A percentile compares a stretch with the other conserved stretches of the same genome.
Conservation (phyloP, 202 grass and related monocot species). For the Carex sylvatica region DNA sequence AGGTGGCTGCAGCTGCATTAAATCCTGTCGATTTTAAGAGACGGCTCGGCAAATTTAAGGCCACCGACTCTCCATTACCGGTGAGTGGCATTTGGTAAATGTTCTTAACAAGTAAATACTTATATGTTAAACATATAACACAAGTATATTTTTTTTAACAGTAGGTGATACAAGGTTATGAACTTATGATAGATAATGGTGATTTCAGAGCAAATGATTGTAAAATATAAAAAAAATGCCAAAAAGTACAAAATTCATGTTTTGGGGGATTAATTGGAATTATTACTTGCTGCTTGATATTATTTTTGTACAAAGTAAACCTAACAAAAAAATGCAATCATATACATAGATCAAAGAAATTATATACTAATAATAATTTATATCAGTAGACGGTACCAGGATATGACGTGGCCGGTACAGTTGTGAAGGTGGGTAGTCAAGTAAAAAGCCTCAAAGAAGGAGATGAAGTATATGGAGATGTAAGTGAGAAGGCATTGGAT, state of each 20-base stretch:
- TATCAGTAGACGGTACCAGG: conserved; percentile 73
- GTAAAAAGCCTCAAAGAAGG: conserved; percentile 62
- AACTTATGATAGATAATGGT: neutral
- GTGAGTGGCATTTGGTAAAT: conserved; percentile 35
- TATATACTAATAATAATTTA: conserved; percentile 12
- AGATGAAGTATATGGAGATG: conserved; percentile 90
- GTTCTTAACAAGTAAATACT: neutral
- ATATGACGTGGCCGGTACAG: conserved; percentile 81
- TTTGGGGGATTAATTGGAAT: neutral
- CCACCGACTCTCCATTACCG: conserved; percentile 79
- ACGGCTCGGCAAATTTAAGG: conserved; percentile 79
- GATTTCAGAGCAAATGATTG: neutral
- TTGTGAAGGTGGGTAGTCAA: conserved; percentile 70
- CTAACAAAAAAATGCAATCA: neutral
- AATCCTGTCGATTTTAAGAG: conserved; percentile 90
- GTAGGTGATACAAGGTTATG: neutral
- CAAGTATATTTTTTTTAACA: neutral
- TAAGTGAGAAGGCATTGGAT: conserved; percentile 83
- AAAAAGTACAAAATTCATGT: neutral
- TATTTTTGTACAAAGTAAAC: too few species aligned
- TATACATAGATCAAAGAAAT: neutral
- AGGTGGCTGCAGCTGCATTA: conserved; percentile 63
- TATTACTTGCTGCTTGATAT: neutral
- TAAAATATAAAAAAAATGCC: neutral
- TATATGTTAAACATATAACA: neutral